Evolutionary conservation across 192 early-diverging fungal species (phyloP).

Genomic region (Physocladia obscura): DNA sequence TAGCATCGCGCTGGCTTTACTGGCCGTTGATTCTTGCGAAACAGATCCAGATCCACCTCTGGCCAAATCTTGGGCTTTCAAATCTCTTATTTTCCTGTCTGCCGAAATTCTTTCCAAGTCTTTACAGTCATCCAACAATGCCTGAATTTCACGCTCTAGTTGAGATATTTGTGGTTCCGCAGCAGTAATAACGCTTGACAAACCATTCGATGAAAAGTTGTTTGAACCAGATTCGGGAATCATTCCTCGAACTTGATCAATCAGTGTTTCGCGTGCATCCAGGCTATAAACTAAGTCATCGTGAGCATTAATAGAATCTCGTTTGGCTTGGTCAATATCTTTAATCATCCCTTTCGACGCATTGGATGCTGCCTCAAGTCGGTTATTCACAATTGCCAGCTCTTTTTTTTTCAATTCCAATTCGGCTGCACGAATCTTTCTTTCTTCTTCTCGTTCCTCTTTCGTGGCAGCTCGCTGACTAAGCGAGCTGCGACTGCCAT

Average conservation of each 20-base stretch:
- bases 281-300: constrained; percentile 27
- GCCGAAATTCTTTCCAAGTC: constrained; percentile 10
- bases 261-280: constrained; percentile 19
- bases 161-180: constrained; percentile 21
- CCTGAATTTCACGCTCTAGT: constrained; percentile 38
- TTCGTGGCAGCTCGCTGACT: constrained; percentile 20
- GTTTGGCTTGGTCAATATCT: constrained; percentile 28
- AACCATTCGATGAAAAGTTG: background rate
- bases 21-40: constrained; percentile 11
- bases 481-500: constrained; percentile 13
- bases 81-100: constrained; percentile 25
- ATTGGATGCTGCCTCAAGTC: constrained; percentile 24
- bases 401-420: constrained; percentile 41
- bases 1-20: constrained; percentile 43
- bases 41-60: constrained; percentile 17
- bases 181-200: background rate
- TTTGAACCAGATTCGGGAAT: background rate
- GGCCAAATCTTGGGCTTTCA: constrained; percentile 14
- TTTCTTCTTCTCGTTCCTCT: constrained; percentile 35
- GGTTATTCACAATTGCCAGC: constrained; percentile 38
- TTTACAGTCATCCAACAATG: constrained; percentile 33
- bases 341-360: constrained; percentile 25
- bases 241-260: constrained; percentile 25
- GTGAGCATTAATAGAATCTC: constrained; percentile 35
- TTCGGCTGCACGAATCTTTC: constrained; percentile 37